Evolutionary conservation across 1,139 yeast genomes (phyloP).

Genomic region (Pichia kudriavzevii): DNA sequence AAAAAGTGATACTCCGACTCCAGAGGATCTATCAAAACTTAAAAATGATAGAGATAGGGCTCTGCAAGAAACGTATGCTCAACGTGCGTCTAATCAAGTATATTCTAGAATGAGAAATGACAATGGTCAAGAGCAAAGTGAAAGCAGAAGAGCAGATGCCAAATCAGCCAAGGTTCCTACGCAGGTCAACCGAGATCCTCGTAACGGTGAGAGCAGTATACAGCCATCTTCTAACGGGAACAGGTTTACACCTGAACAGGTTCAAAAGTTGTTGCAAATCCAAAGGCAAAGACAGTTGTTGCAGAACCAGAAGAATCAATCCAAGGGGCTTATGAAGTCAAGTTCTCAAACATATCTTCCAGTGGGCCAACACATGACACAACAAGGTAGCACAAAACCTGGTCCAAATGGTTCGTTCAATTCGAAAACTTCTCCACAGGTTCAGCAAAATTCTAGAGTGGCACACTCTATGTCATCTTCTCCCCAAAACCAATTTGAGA

Average conservation of each 20-base stretch:
- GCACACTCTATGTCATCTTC: conserved; percentile 6
- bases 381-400: no score
- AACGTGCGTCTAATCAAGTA: conserved; percentile 16
- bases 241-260: conserved; percentile 47
- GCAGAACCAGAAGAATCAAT: conserved; percentile 17
- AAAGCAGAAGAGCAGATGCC: conserved; percentile 8
- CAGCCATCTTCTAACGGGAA: conserved; percentile 30
- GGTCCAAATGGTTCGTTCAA: no score
- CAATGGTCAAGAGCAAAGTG: conserved; percentile 29
- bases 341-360: neutral
- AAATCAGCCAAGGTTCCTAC: conserved; percentile 6
- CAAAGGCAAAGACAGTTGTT: conserved; percentile 44
- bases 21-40: conserved; percentile 72
- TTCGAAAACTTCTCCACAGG: conserved; percentile 1
- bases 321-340: neutral
- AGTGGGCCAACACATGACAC: conserved; percentile 5
- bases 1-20: conserved; percentile 52
- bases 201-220: neutral
- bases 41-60: conserved; percentile 83
- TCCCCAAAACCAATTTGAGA: conserved; percentile 4
- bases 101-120: conserved; percentile 20
- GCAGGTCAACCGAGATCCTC: no score
- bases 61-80: conserved; percentile 58
- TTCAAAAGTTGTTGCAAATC: conserved; percentile 44
- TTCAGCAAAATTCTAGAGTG: conserved; percentile 1